These are phyloP conservation scores for Termitomyces sp. DNA, from an alignment of 768 basidiomycete genomes.

Conservation along the genomic window DNA sequence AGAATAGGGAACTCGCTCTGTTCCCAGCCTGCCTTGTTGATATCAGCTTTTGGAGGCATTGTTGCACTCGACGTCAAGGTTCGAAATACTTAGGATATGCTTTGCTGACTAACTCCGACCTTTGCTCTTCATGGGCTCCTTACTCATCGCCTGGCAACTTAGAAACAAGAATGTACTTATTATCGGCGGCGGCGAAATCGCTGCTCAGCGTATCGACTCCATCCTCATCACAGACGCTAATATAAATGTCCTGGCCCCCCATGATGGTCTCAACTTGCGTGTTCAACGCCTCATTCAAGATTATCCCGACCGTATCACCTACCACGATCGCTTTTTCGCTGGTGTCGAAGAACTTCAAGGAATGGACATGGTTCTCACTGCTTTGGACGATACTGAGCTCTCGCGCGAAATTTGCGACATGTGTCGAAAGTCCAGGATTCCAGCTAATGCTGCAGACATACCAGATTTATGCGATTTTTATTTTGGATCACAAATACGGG, in stretches of 20 bases:
- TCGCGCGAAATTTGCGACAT: constrained; percentile 69
- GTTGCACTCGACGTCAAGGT: constrained; percentile 7
- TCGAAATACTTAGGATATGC: background rate
- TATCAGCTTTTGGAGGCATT: constrained; percentile 83
- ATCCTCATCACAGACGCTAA: constrained; percentile 76
- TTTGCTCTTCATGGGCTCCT: constrained; percentile 43
- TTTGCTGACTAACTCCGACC: constrained; percentile 11
- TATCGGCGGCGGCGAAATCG: constrained; percentile 92
- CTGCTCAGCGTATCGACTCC: constrained; percentile 81
- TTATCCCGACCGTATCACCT: constrained; percentile 51
- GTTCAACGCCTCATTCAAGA: constrained; percentile 48
- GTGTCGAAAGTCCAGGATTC: constrained; percentile 65
- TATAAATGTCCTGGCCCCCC: constrained; percentile 75
- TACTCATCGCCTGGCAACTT: constrained; percentile 94
- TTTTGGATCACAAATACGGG: constrained; percentile 90
- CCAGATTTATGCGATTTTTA: constrained; percentile 97
- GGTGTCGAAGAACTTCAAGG: constrained; percentile 61
- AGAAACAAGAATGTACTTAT: constrained; percentile 79
- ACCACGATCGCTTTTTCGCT: constrained; percentile 65
- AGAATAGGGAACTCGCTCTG: constrained; percentile 92
- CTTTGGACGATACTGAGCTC: constrained; percentile 77
- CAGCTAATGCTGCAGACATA: constrained; percentile 95
- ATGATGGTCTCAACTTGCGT: constrained; percentile 56
- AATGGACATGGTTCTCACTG: constrained; percentile 86
- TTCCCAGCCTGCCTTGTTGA: constrained; percentile 94